Base-by-base conservation (phyloP, 2,329 filamentous ascomycete species). In the Sporothrix pseudoabietina region DNA sequence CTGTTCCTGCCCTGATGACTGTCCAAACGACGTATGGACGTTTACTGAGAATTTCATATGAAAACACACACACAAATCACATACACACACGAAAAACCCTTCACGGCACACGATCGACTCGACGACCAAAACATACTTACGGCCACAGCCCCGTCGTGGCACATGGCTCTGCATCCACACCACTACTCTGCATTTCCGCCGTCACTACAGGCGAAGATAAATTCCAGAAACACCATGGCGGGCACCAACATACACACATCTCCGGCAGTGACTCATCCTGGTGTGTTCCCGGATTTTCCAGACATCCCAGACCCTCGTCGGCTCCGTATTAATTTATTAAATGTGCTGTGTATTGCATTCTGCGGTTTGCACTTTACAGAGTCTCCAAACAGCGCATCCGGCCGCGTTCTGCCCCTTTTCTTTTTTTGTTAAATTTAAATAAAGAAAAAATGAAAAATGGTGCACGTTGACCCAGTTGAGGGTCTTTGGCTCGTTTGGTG, bases 181-280 rank as follows among this genome's bases (percentile, higher is more conserved):
- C 32, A 26, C 30, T 35, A 35, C 57, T 63, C 19, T 41, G 61
- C 61, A 47, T 30, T 30, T 66, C 61, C 44, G 26, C 65, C 47
- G 44, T 14, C 65, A 14, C 39, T 35, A n/a, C 41, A 30, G 65
- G 35, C 65, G 65, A 44, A 44, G 65, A 68, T 52, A 7, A 22
- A 52, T 52, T 22, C 41, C 65, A 68, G 44, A 68, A 68, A 68
- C 22, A 47, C 5, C 61, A 16, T 39, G 39, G 22, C 47, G 44
- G 65, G 44, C 26, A 19, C 39, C 16, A 26, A 49, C 44, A 68
- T 68, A 26, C 61, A 47, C n/a, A 52, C 65, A 68, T 68, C 44
- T 55, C 66, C 49, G 49, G 49, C 66, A 55, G 49, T 69, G 66
- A 69, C 49, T 69, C 66, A 69, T 69, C 10, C 66, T 68, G 65